Evolutionary conservation across 345 rosid species (phyloP).

Genomic region (Arabidopsis thaliana): TAIR10.1 NC_003074.8:5393001-5393500

Average conservation of each 20-base stretch:
- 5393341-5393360: background rate
- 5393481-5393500: background rate
- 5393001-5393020: background rate
- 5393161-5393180: background rate
- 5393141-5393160: background rate
- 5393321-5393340: constrained; percentile 4
- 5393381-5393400: constrained; percentile 32
- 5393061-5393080: background rate
- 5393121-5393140: background rate
- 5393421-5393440: constrained; percentile 31
- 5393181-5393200: background rate
- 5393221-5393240: background rate
- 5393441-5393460: background rate
- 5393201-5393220: background rate
- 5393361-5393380: constrained; percentile 17
- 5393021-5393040: background rate
- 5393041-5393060: background rate
- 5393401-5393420: constrained; percentile 7
- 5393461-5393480: background rate
- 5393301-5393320: constrained; percentile 3
- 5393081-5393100: constrained; percentile 27
- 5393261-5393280: background rate
- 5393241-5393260: background rate
- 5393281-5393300: constrained; percentile 4
- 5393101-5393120: background rate